Base-by-base conservation (phyloP, 2,329 filamentous ascomycete genomes). In the Cladosporium cucumerinum region DNA sequence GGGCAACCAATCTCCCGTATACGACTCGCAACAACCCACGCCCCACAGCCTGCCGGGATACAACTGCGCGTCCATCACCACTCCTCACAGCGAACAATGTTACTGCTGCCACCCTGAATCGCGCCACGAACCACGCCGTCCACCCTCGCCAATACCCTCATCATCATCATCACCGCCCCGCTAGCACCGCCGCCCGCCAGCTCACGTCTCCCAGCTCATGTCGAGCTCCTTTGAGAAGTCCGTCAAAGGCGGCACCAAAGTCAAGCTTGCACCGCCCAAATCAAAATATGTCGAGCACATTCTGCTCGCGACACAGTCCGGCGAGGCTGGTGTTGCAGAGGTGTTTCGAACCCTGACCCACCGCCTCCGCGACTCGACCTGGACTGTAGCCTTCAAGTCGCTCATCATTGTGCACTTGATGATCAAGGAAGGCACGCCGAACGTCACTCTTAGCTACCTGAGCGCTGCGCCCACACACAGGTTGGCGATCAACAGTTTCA, bases 271-370 rank as follows among this genome's bases (percentile, higher is more conserved):
- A 71, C 92, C 95, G 68, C 95, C 95, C 60, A 99, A 99, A 82
- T 95, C 94, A 64, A 99, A 99, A 81, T 99, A 98, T 82, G 96
- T 99, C 82, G 95, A 99, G 79, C 93, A 97, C 77, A 97, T 99
- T 75, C 86, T 99, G 65, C 86, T 97, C 70, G 94, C 95, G 68
- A 99, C 95, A 43, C 92, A 97, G 80, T 90, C 93, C 25, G 95
- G 93, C 71, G 95, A 99, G 80, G 91, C 92, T 62, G 95, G 94
- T 70, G 92, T 99, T 66, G 94, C 89, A 66, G 95, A 99, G 81
- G 91, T 99, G 74, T 98, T 99, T 78, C 89, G 95, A 67, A 92
- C 93, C 49, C 83, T 99, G 63, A 93, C 96, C 76, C 87, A 92
- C 76, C 88, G 95, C 61, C 80, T 99, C 70, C 89, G 93, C 76